These are phyloP conservation scores for Neurospora sp. DNA, from an alignment of 495 filamentous ascomycete genomes.

Conservation along the genomic window DNA sequence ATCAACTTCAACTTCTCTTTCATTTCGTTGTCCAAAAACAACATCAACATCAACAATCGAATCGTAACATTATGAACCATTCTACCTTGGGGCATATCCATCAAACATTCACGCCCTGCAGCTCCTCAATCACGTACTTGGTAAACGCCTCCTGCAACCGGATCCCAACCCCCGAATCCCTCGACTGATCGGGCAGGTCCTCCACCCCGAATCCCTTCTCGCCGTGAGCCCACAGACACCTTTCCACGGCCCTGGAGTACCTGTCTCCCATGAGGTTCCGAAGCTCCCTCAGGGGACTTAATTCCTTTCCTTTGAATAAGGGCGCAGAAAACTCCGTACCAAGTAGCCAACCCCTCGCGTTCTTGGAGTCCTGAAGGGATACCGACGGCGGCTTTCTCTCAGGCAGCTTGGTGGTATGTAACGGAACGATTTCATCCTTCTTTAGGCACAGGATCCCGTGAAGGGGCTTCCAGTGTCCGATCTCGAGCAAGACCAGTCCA, in stretches of 20 bases:
- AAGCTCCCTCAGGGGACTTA: slow-evolving; percentile 18
- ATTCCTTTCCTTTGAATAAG: too few species aligned
- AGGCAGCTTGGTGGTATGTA: too few species aligned
- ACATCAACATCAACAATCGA: not conserved
- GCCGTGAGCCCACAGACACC: slow-evolving; percentile 24
- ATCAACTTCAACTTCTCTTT: not conserved
- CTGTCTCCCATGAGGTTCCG: slow-evolving; percentile 13
- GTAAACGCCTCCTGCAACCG: slow-evolving; percentile 22
- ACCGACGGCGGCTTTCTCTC: slow-evolving; percentile 5
- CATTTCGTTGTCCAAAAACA: not conserved
- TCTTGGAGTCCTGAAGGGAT: slow-evolving; percentile 12
- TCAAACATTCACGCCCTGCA: slow-evolving; percentile 10
- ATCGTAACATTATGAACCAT: not conserved
- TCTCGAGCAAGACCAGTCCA: slow-evolving; percentile 39
- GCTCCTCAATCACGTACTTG: slow-evolving; percentile 17
- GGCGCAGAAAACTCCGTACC: slow-evolving; percentile 9
- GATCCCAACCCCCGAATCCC: slow-evolving; percentile 13
- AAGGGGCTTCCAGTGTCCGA: slow-evolving; percentile 42
- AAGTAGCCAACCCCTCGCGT: slow-evolving; percentile 19
- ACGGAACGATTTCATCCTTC: too few species aligned
- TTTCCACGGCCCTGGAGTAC: slow-evolving; percentile 16
- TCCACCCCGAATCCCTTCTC: slow-evolving; percentile 20
- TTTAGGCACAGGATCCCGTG: slow-evolving; percentile 23
- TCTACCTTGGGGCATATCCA: not conserved
- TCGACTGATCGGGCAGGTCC: slow-evolving; percentile 14